phyloP scores from a whole-genome alignment of 164 flowering plant genomes.

The Aristolochia fimbriata region DNA sequence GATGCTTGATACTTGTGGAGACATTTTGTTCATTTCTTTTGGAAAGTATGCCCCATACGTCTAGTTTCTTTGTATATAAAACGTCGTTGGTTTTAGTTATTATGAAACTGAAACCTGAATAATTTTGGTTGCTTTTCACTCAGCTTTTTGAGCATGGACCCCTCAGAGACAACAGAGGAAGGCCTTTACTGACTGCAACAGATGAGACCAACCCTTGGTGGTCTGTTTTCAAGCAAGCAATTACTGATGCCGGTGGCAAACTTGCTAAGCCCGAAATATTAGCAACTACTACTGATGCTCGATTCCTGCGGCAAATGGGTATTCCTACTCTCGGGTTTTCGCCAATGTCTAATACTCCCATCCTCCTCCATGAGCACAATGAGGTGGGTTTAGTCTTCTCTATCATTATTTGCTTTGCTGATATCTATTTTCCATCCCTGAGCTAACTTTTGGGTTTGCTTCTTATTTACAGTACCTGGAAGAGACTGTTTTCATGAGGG shows the following conservation, averaged over 20 bases:
- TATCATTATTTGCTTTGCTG: not conserved
- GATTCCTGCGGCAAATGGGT: slow-evolving; percentile 62
- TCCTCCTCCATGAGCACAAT: slow-evolving; percentile 88
- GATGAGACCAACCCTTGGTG: slow-evolving; percentile 91
- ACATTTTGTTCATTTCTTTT: not conserved
- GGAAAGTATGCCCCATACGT: not conserved
- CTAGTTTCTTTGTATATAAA: not conserved
- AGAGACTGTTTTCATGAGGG: slow-evolving; percentile 55
- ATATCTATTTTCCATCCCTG: not conserved
- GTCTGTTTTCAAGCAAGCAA: slow-evolving; percentile 65
- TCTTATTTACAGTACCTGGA: slow-evolving; percentile 47
- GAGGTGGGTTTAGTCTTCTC: slow-evolving; percentile 38
- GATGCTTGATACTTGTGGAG: no score
- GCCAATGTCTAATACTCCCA: slow-evolving; percentile 84
- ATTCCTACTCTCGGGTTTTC: slow-evolving; percentile 92
- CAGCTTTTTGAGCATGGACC: slow-evolving; percentile 71
- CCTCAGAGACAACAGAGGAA: slow-evolving; percentile 51
- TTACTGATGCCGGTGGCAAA: slow-evolving; percentile 63
- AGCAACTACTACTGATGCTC: slow-evolving; percentile 89
- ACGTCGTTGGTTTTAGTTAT: not conserved
- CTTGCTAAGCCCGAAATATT: slow-evolving; percentile 88
- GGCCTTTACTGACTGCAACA: slow-evolving; percentile 64
- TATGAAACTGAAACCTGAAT: not conserved
- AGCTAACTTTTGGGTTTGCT: not conserved
- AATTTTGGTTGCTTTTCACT: not conserved